phyloP scores from a whole-genome alignment of 352 stramenopile genomes.

The Pythium phragmitis region DNA sequence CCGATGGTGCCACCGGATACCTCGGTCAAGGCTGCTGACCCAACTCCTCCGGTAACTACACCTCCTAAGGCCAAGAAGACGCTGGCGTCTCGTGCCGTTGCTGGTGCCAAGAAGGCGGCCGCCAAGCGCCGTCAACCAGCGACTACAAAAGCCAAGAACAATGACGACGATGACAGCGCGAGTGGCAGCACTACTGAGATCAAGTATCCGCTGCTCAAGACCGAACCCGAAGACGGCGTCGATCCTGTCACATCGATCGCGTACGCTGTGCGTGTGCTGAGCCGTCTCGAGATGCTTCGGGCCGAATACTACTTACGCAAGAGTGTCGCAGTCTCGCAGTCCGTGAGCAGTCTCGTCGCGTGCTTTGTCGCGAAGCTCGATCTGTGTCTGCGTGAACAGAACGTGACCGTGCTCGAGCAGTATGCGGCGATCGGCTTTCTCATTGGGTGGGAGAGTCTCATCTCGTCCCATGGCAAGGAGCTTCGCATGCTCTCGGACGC shows the following conservation, averaged over 20 bases:
- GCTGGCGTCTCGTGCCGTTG: conserved; percentile 57
- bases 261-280: conserved; percentile 61
- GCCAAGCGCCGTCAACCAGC: conserved; percentile 41
- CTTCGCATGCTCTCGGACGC: conserved; percentile 94
- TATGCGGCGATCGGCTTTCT: conserved; percentile 79
- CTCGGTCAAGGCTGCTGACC: too few species aligned
- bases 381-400: conserved; percentile 60
- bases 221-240: conserved; percentile 52
- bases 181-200: conserved; percentile 21
- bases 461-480: conserved; percentile 95
- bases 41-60: not conserved
- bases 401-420: conserved; percentile 65
- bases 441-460: conserved; percentile 94
- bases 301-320: conserved; percentile 83
- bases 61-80: conserved; percentile 24
- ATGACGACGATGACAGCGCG: conserved; percentile 35
- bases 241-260: conserved; percentile 52
- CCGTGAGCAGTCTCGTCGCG: conserved; percentile 76
- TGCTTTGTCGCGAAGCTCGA: conserved; percentile 81
- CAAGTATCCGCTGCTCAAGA: conserved; percentile 74
- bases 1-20: too few species aligned
- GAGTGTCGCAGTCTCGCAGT: conserved; percentile 80
- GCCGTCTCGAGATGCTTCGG: conserved; percentile 73
- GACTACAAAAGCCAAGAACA: conserved; percentile 33
- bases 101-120: conserved; percentile 43